These are phyloP conservation scores for Xylaria polymorpha DNA, from an alignment of 2,329 filamentous ascomycete species.

Conservation along the genomic window DNA sequence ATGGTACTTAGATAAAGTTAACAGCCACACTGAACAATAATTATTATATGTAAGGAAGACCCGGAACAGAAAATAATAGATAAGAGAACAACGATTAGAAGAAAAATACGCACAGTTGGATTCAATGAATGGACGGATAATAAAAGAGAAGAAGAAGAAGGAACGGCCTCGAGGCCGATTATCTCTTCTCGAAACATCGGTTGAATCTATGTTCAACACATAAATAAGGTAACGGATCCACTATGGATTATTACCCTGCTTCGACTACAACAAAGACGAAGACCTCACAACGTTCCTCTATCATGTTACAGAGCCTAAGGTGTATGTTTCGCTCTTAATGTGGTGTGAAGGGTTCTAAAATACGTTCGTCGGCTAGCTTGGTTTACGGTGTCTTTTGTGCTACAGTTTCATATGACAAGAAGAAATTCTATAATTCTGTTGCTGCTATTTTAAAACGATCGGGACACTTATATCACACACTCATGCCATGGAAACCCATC, in stretches of 20 bases:
- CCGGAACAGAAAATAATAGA: no score
- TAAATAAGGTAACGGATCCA: background rate
- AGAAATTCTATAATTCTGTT: background rate
- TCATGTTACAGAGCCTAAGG: background rate
- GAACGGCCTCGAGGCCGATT: background rate
- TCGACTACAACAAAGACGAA: background rate
- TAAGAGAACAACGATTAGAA: no score
- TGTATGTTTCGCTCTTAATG: background rate
- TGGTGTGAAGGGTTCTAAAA: background rate
- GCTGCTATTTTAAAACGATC: background rate
- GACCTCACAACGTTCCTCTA: background rate
- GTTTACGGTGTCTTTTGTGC: background rate
- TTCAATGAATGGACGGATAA: no score
- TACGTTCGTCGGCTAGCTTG: no score
- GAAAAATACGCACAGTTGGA: no score
- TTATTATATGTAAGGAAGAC: no score
- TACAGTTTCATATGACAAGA: no score
- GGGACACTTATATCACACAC: background rate
- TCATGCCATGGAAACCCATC: no score
- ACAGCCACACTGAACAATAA: no score
- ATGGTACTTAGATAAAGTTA: no score
- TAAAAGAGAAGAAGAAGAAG: no score
- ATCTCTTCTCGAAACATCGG: background rate
- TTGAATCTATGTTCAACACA: background rate
- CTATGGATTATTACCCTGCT: background rate